Percentiles rank a stretch among this genome's conserved stretches.
Evolutionary conservation across 441 rosid genomes (phyloP).

Genomic region (Isatis lusitanica): DNA sequence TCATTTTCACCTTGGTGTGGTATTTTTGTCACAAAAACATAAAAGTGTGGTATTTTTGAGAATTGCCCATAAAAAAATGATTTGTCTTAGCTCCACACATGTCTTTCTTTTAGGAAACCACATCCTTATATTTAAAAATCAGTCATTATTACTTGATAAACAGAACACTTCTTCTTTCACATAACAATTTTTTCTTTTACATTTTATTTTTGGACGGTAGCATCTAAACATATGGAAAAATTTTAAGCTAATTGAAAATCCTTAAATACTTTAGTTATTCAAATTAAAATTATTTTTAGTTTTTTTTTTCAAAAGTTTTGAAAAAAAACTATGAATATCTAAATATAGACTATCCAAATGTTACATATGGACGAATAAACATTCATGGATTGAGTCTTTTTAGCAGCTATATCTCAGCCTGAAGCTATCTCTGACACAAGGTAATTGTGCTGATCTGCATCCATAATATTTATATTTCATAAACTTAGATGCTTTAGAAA

Average conservation of each 20-base stretch:
- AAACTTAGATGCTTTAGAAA: neutral
- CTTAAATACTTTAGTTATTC: neutral
- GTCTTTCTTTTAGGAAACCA: constrained; percentile 32
- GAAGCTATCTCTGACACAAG: neutral
- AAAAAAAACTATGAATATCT: neutral
- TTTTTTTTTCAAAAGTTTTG: neutral
- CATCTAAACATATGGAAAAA: neutral
- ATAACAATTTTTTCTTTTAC: neutral
- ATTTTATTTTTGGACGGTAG: neutral
- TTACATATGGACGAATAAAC: neutral
- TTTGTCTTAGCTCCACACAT: constrained; percentile 24
- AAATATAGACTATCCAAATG: neutral
- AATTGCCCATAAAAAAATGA: too few relatives aligned
- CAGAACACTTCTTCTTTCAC: neutral
- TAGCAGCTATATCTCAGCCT: neutral
- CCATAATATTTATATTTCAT: neutral
- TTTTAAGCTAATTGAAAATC: neutral
- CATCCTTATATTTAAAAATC: neutral
- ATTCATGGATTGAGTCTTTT: neutral
- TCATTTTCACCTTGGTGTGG: too few relatives aligned
- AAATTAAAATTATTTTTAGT: neutral
- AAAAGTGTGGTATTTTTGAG: too few relatives aligned
- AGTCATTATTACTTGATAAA: neutral
- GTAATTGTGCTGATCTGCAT: neutral
- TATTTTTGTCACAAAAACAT: too few relatives aligned